Evolutionary conservation across 2,329 filamentous ascomycete species (phyloP).

Genomic region (Verruconis gallopava): DNA sequence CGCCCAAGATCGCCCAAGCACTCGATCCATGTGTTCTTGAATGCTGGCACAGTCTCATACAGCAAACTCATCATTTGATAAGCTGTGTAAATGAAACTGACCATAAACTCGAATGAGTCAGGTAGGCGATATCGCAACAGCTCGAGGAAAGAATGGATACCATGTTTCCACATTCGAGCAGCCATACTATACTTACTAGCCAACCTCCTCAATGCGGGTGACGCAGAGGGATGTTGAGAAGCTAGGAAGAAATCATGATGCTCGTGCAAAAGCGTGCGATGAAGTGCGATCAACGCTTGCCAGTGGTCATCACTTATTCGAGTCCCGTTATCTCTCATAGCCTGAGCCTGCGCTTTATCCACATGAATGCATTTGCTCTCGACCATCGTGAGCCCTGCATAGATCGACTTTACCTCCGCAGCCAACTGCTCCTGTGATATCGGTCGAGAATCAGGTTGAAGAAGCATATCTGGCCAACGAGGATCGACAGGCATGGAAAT

Average conservation of each 20-base stretch:
- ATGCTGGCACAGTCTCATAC: conserved; percentile 71
- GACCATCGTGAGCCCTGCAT: conserved; percentile 71
- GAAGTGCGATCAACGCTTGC: conserved; percentile 71
- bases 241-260: conserved; percentile 56
- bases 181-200: conserved; percentile 84
- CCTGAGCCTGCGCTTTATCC: conserved; percentile 47
- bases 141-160: conserved; percentile 77
- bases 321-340: conserved; percentile 37
- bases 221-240: conserved; percentile 68
- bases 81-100: conserved; percentile 76
- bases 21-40: conserved; percentile 86
- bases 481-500: conserved; percentile 8
- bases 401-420: conserved; percentile 72
- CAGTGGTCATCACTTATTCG: conserved; percentile 55
- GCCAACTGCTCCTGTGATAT: conserved; percentile 70
- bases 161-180: conserved; percentile 85
- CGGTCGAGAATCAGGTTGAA: conserved; percentile 50
- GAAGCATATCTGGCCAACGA: conserved; percentile 26
- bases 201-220: conserved; percentile 50
- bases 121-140: conserved; percentile 55
- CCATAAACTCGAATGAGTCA: conserved; percentile 72
- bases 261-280: conserved; percentile 68
- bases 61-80: conserved; percentile 85
- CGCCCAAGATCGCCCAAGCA: conserved; percentile 76
- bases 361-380: conserved; percentile 81